Conservation (phyloP, 768 basidiomycete genomes). For the Lactifluus piperatus region DNA sequence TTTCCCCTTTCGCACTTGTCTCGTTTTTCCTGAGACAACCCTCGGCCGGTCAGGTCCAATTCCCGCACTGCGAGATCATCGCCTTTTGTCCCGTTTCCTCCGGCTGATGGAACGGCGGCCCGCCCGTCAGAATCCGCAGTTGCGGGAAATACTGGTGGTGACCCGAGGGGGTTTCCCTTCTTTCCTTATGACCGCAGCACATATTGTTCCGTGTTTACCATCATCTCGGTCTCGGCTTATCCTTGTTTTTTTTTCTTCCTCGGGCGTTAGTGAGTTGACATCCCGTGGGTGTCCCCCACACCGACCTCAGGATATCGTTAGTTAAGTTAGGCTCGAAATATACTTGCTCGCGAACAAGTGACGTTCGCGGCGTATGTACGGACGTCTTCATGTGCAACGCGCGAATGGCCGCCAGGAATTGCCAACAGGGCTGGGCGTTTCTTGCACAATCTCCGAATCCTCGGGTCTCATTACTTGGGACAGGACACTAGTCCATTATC, state of each 20-base stretch:
- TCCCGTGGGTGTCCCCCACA: not conserved
- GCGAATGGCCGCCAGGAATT: not conserved
- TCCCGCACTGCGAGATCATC: not conserved
- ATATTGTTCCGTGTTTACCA: not conserved
- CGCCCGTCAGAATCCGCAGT: constrained; percentile 6
- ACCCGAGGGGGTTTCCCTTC: not conserved
- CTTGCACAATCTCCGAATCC: constrained; percentile 11
- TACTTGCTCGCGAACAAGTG: not conserved
- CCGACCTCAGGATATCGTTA: not conserved
- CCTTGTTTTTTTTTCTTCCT: not conserved
- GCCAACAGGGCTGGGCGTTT: not conserved
- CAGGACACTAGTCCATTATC: constrained; percentile 12
- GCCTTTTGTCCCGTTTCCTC: not conserved
- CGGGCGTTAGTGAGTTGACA: not conserved
- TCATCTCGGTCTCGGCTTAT: constrained; percentile 3
- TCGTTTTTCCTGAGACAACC: constrained; percentile 1
- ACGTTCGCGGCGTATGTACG: not conserved
- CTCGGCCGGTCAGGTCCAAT: not conserved
- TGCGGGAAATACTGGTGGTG: not conserved
- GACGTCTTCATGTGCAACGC: not conserved
- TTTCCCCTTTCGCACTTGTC: constrained; percentile 10
- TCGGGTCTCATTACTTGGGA: constrained; percentile 2
- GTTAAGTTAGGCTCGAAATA: not conserved
- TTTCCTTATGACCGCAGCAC: not conserved
- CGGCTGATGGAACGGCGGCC: not conserved